phyloP scores from a whole-genome alignment of 1,284 basidiomycete genomes.

The Ceratobasidium sp. region DNA sequence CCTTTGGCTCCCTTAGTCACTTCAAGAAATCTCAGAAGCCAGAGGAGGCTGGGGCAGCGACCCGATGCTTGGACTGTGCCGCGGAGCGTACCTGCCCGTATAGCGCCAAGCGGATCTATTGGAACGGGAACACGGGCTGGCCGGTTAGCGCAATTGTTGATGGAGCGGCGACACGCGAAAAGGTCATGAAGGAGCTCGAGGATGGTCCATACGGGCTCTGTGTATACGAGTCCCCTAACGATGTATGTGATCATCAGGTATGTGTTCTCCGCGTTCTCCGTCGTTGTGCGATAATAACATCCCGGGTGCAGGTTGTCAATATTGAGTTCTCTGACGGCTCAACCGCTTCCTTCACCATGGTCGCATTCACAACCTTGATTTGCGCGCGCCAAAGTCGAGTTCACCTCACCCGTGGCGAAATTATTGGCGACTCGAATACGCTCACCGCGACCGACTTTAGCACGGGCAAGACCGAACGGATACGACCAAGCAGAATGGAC shows the following conservation, averaged over 20 bases:
- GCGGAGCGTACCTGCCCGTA: slow-evolving; percentile 76
- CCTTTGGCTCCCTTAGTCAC: slow-evolving; percentile 82
- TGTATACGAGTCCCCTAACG: slow-evolving; percentile 81
- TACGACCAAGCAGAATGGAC: slow-evolving; percentile 22
- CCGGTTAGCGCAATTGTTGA: slow-evolving; percentile 73
- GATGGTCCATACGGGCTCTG: slow-evolving; percentile 78
- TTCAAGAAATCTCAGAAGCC: slow-evolving; percentile 79
- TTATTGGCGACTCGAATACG: slow-evolving; percentile 77
- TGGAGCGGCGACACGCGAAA: slow-evolving; percentile 78
- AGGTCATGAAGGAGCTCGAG: slow-evolving; percentile 67
- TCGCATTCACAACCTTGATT: slow-evolving; percentile 69
- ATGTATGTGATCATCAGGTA: slow-evolving; percentile 79
- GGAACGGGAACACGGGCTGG: slow-evolving; percentile 64
- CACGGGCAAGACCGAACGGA: slow-evolving; percentile 49
- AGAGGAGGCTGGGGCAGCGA: slow-evolving; percentile 65
- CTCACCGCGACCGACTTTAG: slow-evolving; percentile 83
- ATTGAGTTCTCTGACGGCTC: slow-evolving; percentile 77
- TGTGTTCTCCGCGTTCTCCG: neutral
- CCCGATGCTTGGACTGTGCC: slow-evolving; percentile 75
- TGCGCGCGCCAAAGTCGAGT: slow-evolving; percentile 78
- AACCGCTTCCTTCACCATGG: slow-evolving; percentile 83
- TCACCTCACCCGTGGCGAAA: slow-evolving; percentile 82
- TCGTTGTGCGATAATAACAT: neutral
- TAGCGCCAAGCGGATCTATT: slow-evolving; percentile 80
- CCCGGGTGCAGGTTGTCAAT: slow-evolving; percentile 66